A percentile compares a stretch with the other conserved stretches of the same genome.
Evolutionary conservation across 2,329 filamentous ascomycete genomes (phyloP).

Genomic region (Scedosporium minutisporum): DNA sequence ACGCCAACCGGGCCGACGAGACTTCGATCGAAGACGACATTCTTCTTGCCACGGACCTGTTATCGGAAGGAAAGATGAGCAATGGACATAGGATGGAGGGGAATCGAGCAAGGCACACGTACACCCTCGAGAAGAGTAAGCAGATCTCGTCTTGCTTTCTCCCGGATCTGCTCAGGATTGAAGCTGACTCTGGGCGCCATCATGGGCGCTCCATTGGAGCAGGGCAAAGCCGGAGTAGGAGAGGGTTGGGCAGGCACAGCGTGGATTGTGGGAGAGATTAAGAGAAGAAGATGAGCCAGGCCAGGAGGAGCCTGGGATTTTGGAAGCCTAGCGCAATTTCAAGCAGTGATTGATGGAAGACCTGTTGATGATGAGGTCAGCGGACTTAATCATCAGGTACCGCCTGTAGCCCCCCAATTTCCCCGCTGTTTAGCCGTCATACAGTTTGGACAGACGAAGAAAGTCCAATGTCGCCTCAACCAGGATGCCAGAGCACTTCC

Average conservation of each 20-base stretch:
- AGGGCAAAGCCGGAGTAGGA: slow-evolving; percentile 9
- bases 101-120: slow-evolving; percentile 40
- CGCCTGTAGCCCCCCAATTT: too few relatives aligned
- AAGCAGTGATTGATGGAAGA: not conserved
- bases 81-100: slow-evolving; percentile 1
- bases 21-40: slow-evolving; percentile 83
- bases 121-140: slow-evolving; percentile 89
- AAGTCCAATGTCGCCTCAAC: too few relatives aligned
- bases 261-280: not conserved
- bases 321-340: not conserved
- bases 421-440: too few relatives aligned
- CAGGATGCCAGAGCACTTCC: too few relatives aligned
- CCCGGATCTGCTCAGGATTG: slow-evolving; percentile 65
- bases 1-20: slow-evolving; percentile 83
- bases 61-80: not conserved
- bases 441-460: too few relatives aligned
- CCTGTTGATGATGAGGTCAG: slow-evolving; percentile 4
- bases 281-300: slow-evolving; percentile 9
- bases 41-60: slow-evolving; percentile 97
- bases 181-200: slow-evolving; percentile 66
- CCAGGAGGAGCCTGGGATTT: not conserved
- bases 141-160: slow-evolving; percentile 79
- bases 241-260: not conserved
- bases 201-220: slow-evolving; percentile 37
- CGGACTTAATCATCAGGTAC: not conserved